phyloP scores from a whole-genome alignment of 2,329 filamentous ascomycete species.

The Pseudonectria buxi region DNA sequence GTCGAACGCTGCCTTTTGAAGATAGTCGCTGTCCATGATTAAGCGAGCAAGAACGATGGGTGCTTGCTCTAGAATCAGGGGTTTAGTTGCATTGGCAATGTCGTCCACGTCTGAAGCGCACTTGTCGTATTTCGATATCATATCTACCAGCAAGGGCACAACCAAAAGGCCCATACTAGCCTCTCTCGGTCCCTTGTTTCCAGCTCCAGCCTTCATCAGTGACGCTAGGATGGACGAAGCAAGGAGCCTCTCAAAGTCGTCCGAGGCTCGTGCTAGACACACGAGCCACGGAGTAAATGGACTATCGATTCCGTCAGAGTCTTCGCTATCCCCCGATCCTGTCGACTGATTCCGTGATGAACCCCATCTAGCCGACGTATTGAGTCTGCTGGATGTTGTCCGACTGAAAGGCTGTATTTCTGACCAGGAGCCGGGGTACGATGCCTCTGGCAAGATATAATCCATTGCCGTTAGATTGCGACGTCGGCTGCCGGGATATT shows the following conservation, averaged over 20 bases:
- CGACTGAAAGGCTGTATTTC: constrained; percentile 25
- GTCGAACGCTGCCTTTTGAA: constrained; percentile 80
- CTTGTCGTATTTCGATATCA: constrained; percentile 45
- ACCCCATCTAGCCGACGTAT: constrained; percentile 26
- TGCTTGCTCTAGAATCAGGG: constrained; percentile 57
- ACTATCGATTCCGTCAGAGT: constrained; percentile 57
- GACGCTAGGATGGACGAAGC: constrained; percentile 63
- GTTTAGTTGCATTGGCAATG: constrained; percentile 29
- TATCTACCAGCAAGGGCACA: constrained; percentile 61
- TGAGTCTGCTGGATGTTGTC: constrained; percentile 23
- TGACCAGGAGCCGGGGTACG: constrained; percentile 17
- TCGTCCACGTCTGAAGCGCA: constrained; percentile 35
- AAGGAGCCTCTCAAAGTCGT: constrained; percentile 56
- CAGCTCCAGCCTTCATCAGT: constrained; percentile 61
- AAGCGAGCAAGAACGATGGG: constrained; percentile 72
- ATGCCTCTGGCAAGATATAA: constrained; percentile 50
- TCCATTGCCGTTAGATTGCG: constrained; percentile 46
- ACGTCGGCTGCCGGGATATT: constrained; percentile 42
- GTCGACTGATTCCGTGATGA: constrained; percentile 23
- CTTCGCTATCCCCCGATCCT: constrained; percentile 25
- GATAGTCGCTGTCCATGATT: constrained; percentile 66
- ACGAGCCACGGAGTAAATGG: constrained; percentile 70
- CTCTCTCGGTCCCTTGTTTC: constrained; percentile 54
- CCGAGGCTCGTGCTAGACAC: constrained; percentile 50
- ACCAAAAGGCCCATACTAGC: constrained; percentile 59